Conservation (phyloP, 1,284 basidiomycete genomes). For the Fomitopsis schrenkii region DNA sequence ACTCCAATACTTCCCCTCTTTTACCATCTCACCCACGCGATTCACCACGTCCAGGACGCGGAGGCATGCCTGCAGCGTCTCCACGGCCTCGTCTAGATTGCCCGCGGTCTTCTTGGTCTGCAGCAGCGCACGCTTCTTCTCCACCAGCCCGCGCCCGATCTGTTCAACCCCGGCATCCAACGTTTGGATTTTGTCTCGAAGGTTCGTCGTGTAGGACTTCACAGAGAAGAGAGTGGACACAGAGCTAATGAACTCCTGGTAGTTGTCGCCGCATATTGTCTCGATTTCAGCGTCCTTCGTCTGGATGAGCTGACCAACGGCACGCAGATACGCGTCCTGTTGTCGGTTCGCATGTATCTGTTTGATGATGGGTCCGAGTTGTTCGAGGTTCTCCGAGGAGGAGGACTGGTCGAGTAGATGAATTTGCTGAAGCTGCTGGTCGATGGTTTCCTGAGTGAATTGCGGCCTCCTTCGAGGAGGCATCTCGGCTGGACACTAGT, state of each 20-base stretch:
- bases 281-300: constrained; percentile 97
- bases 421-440: constrained; percentile 83
- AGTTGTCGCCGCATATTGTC: constrained; percentile 92
- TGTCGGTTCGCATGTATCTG: constrained; percentile 89
- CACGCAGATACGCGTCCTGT: constrained; percentile 88
- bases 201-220: constrained; percentile 81
- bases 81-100: constrained; percentile 95
- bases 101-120: constrained; percentile 90
- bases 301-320: constrained; percentile 82
- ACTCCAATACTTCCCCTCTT: constrained; percentile 93
- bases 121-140: constrained; percentile 87
- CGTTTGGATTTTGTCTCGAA: constrained; percentile 73
- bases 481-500: constrained; percentile 35
- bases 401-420: constrained; percentile 83
- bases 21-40: constrained; percentile 90
- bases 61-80: constrained; percentile 89
- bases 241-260: constrained; percentile 96
- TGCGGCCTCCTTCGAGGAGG: constrained; percentile 69
- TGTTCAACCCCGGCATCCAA: constrained; percentile 71
- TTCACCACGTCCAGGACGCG: constrained; percentile 94
- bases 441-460: constrained; percentile 76
- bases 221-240: constrained; percentile 95
- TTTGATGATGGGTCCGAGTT: constrained; percentile 89
- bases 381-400: constrained; percentile 88
- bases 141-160: constrained; percentile 80